Conservation (phyloP, 345 rosid genomes). For the Odontarrhena argentea region DNA sequence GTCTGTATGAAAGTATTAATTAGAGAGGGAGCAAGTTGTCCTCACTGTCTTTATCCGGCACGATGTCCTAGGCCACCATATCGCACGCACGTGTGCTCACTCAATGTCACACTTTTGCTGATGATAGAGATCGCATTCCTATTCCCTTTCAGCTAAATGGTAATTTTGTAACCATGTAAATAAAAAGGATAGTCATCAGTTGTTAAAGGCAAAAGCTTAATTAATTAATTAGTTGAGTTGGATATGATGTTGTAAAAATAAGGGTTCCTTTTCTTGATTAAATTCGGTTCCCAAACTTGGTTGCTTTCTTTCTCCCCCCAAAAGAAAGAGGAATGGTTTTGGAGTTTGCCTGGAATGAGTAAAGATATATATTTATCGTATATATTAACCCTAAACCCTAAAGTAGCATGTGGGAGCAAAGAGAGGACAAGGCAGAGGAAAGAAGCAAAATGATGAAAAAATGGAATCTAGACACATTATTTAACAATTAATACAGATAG, state of each 20-base stretch:
- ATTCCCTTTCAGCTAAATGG: slow-evolving; percentile 1
- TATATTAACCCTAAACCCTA: slow-evolving; percentile 15
- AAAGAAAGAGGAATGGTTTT: slow-evolving; percentile 8
- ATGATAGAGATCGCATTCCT: background rate
- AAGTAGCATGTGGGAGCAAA: slow-evolving; percentile 5
- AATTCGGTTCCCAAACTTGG: slow-evolving; percentile 16
- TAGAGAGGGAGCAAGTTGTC: slow-evolving; percentile 20
- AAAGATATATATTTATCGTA: slow-evolving; percentile 11
- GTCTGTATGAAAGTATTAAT: slow-evolving; percentile 16
- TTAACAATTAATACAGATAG: slow-evolving; percentile 9
- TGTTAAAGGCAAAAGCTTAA: background rate
- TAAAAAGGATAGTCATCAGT: slow-evolving; percentile 19
- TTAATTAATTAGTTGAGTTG: background rate
- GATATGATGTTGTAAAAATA: slow-evolving; percentile 7
- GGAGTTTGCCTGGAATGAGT: slow-evolving; percentile 24
- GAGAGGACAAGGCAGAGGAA: slow-evolving; percentile 11
- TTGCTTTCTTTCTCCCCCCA: slow-evolving; percentile 1
- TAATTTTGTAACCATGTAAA: slow-evolving; percentile 32
- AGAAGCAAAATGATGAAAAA: background rate
- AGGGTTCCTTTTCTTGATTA: background rate
- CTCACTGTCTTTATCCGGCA: slow-evolving; percentile 33
- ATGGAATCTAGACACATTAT: slow-evolving; percentile 25
- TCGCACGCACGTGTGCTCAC: slow-evolving; percentile 28
- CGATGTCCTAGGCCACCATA: slow-evolving; percentile 31
- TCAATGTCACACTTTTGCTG: slow-evolving; percentile 22